Evolutionary conservation across 257 asterid species (phyloP).

Genomic region (Solanum pimpinellifolium): DNA sequence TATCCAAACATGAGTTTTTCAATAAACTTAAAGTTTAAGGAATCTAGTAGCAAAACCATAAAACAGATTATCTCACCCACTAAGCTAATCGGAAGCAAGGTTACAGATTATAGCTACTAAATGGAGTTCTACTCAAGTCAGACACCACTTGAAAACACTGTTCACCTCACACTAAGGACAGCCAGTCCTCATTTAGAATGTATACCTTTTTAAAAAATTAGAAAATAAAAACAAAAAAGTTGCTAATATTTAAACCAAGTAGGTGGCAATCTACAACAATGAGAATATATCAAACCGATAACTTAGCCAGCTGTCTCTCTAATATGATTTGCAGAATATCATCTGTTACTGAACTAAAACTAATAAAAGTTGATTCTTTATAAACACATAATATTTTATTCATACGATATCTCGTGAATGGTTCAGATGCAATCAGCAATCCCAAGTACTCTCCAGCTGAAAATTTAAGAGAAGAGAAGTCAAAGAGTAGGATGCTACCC

Average conservation of each 20-base stretch:
- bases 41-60: background rate
- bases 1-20: background rate
- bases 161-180: background rate
- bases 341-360: background rate
- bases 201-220: background rate
- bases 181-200: background rate
- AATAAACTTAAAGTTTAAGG: background rate
- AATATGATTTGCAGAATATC: background rate
- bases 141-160: background rate
- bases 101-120: background rate
- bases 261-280: background rate
- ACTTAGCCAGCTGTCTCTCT: background rate
- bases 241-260: background rate
- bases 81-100: background rate
- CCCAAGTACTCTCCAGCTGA: background rate
- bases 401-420: background rate
- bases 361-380: background rate
- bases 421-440: background rate
- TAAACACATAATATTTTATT: background rate
- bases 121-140: background rate
- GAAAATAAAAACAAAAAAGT: background rate
- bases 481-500: background rate
- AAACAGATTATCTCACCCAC: background rate
- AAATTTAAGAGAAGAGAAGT: background rate
- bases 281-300: background rate